Base-by-base conservation (phyloP, 495 filamentous ascomycete species). In the Aspergillus heteromorphus region DNA sequence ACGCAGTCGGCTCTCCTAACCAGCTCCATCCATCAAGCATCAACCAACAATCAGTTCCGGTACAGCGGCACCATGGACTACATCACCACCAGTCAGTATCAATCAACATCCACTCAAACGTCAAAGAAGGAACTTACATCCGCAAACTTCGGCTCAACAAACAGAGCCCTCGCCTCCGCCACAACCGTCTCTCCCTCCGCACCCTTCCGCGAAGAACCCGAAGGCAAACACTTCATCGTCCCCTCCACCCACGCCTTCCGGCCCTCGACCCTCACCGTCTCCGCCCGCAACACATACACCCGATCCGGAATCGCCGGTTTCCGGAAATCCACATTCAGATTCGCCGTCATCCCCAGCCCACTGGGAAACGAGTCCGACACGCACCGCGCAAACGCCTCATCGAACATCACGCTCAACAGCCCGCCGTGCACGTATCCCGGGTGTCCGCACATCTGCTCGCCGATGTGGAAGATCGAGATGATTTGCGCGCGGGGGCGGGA, bases 131-230 rank as follows among this genome's bases (percentile, higher is more conserved):
- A 51, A 83, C 79, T 68, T 66, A 85, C 83, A 72, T 84, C 79
- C 16, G 88, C 90, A 66, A 88, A 80, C 68, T 81, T 91, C 2
- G 92, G 92, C 68, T 95, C 90, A 50, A 97, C 77, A 70, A 95
- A 97, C 58, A 97, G 76, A 10, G 87, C 92, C 64, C 82, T 86
- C 25, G 84, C 89, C 69, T 91, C 87, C 25, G 82, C 85, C 49
- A 92, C 75, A 57, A 90, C 78, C 19, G 81, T 63, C 50, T 74
- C 75, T 42, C 74, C 75, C 51, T 70, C 78, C 10, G 6, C 52
- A 25, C 58, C 49, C 18, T 59, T 34, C 16, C n/a, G n/a, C n/a
- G n/a, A n/a, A n/a, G 45, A 56, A 19, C 25, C 19, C 21, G 40
- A 40, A 14, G 63, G 60, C 58, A 70, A 53, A 60, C 56, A 65